phyloP scores from a whole-genome alignment of 2,329 filamentous ascomycete genomes.

The Magnaporthiopsis incrustans region DNA sequence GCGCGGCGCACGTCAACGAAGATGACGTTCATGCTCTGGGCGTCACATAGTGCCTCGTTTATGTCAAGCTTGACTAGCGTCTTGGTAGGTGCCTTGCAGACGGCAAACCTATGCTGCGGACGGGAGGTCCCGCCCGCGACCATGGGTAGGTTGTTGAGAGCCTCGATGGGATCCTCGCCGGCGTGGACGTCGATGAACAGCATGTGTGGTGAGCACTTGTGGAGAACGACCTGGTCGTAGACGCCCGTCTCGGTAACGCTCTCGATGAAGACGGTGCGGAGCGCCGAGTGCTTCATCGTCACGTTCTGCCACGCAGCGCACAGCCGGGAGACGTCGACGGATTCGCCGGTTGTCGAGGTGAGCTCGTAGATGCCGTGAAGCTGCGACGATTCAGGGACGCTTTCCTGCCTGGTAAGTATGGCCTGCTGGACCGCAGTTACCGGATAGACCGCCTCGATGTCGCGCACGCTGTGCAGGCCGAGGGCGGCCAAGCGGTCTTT shows the following conservation, averaged over 20 bases:
- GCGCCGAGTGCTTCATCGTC: constrained; percentile 33
- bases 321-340: constrained; percentile 34
- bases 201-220: constrained; percentile 40
- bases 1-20: constrained; percentile 37
- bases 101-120: constrained; percentile 41
- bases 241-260: constrained; percentile 39
- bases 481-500: constrained; percentile 31
- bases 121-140: constrained; percentile 27
- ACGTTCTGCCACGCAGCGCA: constrained; percentile 44
- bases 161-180: constrained; percentile 27
- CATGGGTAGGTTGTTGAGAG: constrained; percentile 34
- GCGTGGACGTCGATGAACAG: constrained; percentile 41
- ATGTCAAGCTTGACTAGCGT: constrained; percentile 42
- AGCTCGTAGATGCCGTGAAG: constrained; percentile 41
- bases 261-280: constrained; percentile 43
- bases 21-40: constrained; percentile 36
- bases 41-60: constrained; percentile 43
- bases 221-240: constrained; percentile 42
- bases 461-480: constrained; percentile 31
- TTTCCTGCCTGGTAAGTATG: constrained; percentile 37
- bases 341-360: constrained; percentile 25
- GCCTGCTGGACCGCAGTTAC: constrained; percentile 40
- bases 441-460: constrained; percentile 42
- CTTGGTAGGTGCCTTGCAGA: constrained; percentile 35
- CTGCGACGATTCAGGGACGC: constrained; percentile 32